A percentile compares a stretch with the other conserved stretches of the same genome.
Conservation (phyloP, 345 rosid species). For the Salix suchowensis region DNA sequence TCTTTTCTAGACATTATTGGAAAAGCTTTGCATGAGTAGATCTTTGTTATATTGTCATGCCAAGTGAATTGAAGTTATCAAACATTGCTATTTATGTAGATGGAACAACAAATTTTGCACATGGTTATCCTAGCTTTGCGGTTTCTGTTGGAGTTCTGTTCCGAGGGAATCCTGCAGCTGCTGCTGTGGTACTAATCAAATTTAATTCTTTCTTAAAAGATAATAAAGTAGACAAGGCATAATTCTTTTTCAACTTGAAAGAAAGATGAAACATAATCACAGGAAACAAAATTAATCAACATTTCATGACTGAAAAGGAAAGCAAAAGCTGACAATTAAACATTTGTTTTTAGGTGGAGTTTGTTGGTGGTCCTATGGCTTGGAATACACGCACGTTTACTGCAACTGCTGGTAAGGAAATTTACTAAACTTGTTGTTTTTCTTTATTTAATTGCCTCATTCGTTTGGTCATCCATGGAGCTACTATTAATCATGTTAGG, state of each 20-base stretch:
- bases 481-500: slow-evolving; percentile 39
- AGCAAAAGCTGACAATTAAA: slow-evolving; percentile 5
- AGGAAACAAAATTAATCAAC: background rate
- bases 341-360: slow-evolving; percentile 61
- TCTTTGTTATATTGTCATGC: background rate
- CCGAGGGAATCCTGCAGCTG: slow-evolving; percentile 81
- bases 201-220: background rate
- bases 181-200: slow-evolving; percentile 67
- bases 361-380: slow-evolving; percentile 95
- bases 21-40: background rate
- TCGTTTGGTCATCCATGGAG: slow-evolving; percentile 6
- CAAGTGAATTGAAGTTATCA: background rate
- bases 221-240: background rate
- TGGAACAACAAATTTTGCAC: slow-evolving; percentile 97
- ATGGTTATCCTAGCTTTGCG: slow-evolving; percentile 95
- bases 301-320: background rate
- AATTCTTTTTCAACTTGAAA: too few species aligned
- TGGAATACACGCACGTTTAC: slow-evolving; percentile 86
- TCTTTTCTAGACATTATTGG: background rate
- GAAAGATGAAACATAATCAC: too few species aligned
- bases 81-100: slow-evolving; percentile 37
- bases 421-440: background rate
- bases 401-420: slow-evolving; percentile 70
- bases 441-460: slow-evolving; percentile 1
- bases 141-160: slow-evolving; percentile 88